Percentiles rank a stretch among this genome's conserved stretches.
These are phyloP conservation scores for Tricholoma furcatifolium DNA, from an alignment of 768 basidiomycete genomes.

Conservation along the genomic window DNA sequence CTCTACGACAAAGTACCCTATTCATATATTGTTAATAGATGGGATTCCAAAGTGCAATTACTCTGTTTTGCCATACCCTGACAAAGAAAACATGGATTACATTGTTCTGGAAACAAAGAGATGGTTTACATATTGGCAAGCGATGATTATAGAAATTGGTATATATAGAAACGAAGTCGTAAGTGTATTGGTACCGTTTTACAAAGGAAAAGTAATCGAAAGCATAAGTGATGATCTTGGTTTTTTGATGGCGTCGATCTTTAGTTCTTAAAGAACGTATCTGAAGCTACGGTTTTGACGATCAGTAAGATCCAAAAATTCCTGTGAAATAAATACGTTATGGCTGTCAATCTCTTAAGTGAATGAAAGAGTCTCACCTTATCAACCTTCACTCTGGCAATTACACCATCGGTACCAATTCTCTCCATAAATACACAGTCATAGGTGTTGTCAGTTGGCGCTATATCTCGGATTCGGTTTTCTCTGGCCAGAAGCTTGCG, in stretches of 20 bases:
- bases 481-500: conserved; percentile 54
- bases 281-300: conserved; percentile 70
- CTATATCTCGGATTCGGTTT: conserved; percentile 63
- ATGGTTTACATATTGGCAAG: too few relatives aligned
- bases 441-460: conserved; percentile 49
- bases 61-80: too few relatives aligned
- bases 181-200: too few relatives aligned
- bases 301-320: conserved; percentile 74
- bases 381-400: conserved; percentile 56
- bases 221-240: too few relatives aligned
- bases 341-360: background rate
- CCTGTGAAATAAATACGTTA: conserved; percentile 35
- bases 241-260: too few relatives aligned
- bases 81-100: too few relatives aligned
- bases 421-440: conserved; percentile 64
- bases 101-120: too few relatives aligned
- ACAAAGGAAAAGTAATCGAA: too few relatives aligned
- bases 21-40: background rate
- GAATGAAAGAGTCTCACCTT: conserved; percentile 46
- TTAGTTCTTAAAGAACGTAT: conserved; percentile 55
- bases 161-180: too few relatives aligned
- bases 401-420: conserved; percentile 50
- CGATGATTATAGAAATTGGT: too few relatives aligned
- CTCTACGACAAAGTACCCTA: background rate
- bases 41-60: too few relatives aligned